Evolutionary conservation across 2,329 filamentous ascomycete genomes (phyloP).

Genomic region (Xylariomycetidae sp.): DNA sequence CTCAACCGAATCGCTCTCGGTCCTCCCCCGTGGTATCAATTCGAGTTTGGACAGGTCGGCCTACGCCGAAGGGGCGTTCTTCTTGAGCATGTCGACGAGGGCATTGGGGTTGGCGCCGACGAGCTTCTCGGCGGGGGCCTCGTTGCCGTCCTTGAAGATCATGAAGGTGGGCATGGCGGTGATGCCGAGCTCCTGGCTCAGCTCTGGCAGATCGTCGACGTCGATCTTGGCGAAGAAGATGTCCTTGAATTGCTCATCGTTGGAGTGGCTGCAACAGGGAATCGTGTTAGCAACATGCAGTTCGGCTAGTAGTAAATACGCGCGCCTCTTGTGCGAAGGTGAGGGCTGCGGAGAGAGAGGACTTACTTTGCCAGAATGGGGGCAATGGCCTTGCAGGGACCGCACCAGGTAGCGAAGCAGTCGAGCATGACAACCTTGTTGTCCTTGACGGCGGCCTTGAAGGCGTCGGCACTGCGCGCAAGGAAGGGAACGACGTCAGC

Average conservation of each 20-base stretch:
- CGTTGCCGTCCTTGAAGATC: constrained; percentile 75
- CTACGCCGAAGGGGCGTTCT: no score
- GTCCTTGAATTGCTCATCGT: constrained; percentile 49
- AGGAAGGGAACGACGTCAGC: no score
- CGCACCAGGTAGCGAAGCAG: constrained; percentile 88
- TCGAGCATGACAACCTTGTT: constrained; percentile 72
- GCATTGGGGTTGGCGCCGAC: constrained; percentile 75
- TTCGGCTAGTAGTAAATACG: no score
- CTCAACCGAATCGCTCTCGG: not conserved
- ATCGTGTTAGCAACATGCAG: constrained; percentile 8
- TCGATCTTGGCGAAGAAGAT: constrained; percentile 85
- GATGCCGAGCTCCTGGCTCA: constrained; percentile 73
- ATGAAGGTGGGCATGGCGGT: constrained; percentile 92
- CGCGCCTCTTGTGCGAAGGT: constrained; percentile 1
- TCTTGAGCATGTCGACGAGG: constrained; percentile 45
- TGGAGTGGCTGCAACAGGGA: constrained; percentile 46
- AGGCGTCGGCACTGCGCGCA: constrained; percentile 26
- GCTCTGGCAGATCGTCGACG: constrained; percentile 73
- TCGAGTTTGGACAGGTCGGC: constrained; percentile 6
- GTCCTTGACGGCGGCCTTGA: constrained; percentile 22
- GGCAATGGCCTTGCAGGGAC: constrained; percentile 87
- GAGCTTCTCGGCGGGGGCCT: constrained; percentile 67
- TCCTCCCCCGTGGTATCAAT: not conserved
- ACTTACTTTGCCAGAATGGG: constrained; percentile 66
- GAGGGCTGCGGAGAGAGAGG: constrained; percentile 1